Evolutionary conservation across 2,329 filamentous ascomycete genomes (phyloP).

Genomic region (Microsporum ferrugineum): DNA sequence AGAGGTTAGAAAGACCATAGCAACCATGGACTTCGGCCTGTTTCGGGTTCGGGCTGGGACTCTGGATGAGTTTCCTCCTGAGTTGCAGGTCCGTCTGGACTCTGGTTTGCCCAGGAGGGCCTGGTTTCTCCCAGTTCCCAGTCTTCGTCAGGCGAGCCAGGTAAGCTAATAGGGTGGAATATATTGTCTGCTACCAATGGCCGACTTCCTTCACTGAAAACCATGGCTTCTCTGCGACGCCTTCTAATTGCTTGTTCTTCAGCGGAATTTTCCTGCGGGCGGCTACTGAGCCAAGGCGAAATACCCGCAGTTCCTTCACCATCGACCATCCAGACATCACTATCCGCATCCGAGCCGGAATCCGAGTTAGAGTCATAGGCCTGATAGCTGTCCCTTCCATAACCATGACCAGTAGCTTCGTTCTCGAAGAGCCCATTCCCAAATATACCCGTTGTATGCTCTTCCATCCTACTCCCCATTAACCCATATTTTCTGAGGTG

Average conservation of each 20-base stretch:
- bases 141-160: neutral
- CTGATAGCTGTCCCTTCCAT: neutral
- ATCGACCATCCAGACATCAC: conserved; percentile 43
- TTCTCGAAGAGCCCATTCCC: neutral
- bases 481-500: conserved; percentile 34
- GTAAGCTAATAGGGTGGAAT: conserved; percentile 46
- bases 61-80: neutral
- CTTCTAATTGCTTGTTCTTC: conserved; percentile 60
- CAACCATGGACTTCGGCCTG: neutral
- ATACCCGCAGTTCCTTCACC: conserved; percentile 41
- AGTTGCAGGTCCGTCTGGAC: neutral
- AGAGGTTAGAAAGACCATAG: neutral
- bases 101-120: neutral
- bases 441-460: conserved; percentile 10
- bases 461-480: conserved; percentile 33
- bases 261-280: conserved; percentile 24
- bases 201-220: conserved; percentile 73
- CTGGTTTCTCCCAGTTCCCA: neutral
- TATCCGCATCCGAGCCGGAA: conserved; percentile 39
- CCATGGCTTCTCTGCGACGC: conserved; percentile 75
- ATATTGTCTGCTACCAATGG: conserved; percentile 67
- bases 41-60: neutral
- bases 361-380: neutral
- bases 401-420: neutral
- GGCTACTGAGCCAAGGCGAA: conserved; percentile 23